phyloP scores from a whole-genome alignment of 192 early-diverging fungal genomes.

The Linnemannia zychae region DNA sequence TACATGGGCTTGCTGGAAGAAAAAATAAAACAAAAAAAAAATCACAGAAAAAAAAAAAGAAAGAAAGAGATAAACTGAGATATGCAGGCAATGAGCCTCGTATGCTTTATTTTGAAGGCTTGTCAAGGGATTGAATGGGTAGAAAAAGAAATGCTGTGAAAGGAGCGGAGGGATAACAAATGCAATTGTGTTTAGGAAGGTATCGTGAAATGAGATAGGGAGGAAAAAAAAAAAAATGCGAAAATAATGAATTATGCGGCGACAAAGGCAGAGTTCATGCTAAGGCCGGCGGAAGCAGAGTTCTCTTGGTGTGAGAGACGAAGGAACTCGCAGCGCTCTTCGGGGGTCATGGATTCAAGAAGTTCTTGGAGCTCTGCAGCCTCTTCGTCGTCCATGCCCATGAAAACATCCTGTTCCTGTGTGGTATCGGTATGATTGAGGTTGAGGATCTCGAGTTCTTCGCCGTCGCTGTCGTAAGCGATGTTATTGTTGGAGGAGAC shows the following conservation, averaged over 20 bases:
- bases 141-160: too few species aligned
- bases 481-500: neutral
- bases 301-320: constrained; percentile 16
- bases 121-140: too few species aligned
- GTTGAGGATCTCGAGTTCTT: constrained; percentile 6
- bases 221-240: too few species aligned
- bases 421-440: neutral
- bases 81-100: too few species aligned
- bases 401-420: neutral
- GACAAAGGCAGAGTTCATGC: neutral
- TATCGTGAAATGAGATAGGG: too few species aligned
- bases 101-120: too few species aligned
- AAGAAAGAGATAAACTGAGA: too few species aligned
- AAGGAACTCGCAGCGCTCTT: constrained; percentile 40
- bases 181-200: too few species aligned
- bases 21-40: too few species aligned
- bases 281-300: neutral
- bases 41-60: too few species aligned
- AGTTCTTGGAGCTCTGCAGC: constrained; percentile 35
- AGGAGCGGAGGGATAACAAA: too few species aligned
- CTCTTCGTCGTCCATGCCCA: constrained; percentile 20
- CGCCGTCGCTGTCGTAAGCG: neutral
- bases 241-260: neutral
- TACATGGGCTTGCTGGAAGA: too few species aligned
- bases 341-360: constrained; percentile 36